Evolutionary conservation across 2,329 filamentous ascomycete genomes (phyloP), one percentile per base, ranked within the genome.

Genomic region (Didymosphaeria variabile): DNA sequence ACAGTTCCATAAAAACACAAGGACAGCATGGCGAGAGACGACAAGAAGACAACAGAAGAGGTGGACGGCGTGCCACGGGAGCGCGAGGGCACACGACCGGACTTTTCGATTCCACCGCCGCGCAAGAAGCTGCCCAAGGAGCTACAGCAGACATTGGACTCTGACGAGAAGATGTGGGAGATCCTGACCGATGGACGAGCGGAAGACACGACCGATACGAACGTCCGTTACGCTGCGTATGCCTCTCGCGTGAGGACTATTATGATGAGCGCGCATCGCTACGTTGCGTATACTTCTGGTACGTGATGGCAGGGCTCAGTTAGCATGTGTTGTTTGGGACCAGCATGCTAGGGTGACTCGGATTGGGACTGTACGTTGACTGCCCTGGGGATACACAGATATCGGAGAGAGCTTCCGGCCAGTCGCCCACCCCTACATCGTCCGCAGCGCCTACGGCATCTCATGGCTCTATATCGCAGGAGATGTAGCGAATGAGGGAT

Each of bases 401-500:
- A 94, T 99, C 66, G 95, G 95, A 76, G 95, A 99, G 79, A 96
- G 92, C 0, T 99, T 99, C 80, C 88, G 95, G 1, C 95, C 95
- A 0, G 86, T 99, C 42, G 94, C 94, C 4, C 94, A 97, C 75
- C 94, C 93, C 0, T 89, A 85, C 71, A 81, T 96, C 3, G 91
- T 99, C 12, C 87, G 90, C 61, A 84, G 87, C 51, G 95, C 95
- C 6, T 99, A 99, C 75, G 94, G 88, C 52, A 83, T 99, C 45
- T 97, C 92, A 1, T 98, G 95, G 95, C 84, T 91, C 12, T 99
- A 99, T 74, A 87, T 99, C 23, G 79, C 93, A 15, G 94, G 95
- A 52, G 95, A 99, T 74, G 94, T 98, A 51, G 85, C 87, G 36
- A 90, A 97, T 75, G 95, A 99, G 79, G 94, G 95, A 6, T 98